A percentile compares a stretch with the other conserved stretches of the same genome.
Evolutionary conservation across 2,329 filamentous ascomycete species (phyloP).

Genomic region (Coleophoma crateriformis): DNA sequence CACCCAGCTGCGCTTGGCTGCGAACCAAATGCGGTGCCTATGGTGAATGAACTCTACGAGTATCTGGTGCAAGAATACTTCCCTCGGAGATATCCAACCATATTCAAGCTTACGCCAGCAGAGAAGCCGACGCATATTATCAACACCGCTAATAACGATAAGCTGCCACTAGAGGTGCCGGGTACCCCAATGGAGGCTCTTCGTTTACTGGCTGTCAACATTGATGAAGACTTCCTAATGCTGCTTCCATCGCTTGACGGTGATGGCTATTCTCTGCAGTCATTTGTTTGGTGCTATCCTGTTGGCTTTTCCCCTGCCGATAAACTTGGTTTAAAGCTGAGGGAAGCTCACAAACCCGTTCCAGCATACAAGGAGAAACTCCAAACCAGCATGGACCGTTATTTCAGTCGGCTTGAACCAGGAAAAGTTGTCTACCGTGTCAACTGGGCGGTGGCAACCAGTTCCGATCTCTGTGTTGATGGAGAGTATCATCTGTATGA

Average conservation of each 20-base stretch:
- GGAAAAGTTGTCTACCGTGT: conserved; percentile 46
- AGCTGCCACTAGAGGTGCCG: conserved; percentile 29
- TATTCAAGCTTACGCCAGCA: conserved; percentile 31
- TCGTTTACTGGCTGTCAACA: conserved; percentile 37
- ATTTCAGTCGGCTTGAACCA: conserved; percentile 43
- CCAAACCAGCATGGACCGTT: conserved; percentile 51
- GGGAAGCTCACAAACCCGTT: conserved; percentile 49
- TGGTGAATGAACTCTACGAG: conserved; percentile 47
- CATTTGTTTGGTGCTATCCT: conserved; percentile 48
- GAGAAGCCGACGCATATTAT: conserved; percentile 8
- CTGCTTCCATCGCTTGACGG: conserved; percentile 36
- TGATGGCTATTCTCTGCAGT: conserved; percentile 43
- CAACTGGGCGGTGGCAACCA: conserved; percentile 29
- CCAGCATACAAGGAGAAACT: conserved; percentile 48
- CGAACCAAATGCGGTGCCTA: conserved; percentile 23
- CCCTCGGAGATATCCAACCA: conserved; percentile 44
- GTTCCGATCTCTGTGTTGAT: conserved; percentile 1
- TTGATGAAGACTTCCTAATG: conserved; percentile 55
- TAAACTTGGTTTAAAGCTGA: conserved; percentile 44
- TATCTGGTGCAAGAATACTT: conserved; percentile 48
- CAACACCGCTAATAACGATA: conserved; percentile 38
- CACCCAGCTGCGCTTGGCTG: not conserved
- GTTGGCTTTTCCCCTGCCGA: conserved; percentile 46
- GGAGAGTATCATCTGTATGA: conserved; percentile 5
- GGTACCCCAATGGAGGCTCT: conserved; percentile 32